phyloP scores from a whole-genome alignment of 164 flowering plant genomes.

The Kalanchoe fedtschenkoi region DNA sequence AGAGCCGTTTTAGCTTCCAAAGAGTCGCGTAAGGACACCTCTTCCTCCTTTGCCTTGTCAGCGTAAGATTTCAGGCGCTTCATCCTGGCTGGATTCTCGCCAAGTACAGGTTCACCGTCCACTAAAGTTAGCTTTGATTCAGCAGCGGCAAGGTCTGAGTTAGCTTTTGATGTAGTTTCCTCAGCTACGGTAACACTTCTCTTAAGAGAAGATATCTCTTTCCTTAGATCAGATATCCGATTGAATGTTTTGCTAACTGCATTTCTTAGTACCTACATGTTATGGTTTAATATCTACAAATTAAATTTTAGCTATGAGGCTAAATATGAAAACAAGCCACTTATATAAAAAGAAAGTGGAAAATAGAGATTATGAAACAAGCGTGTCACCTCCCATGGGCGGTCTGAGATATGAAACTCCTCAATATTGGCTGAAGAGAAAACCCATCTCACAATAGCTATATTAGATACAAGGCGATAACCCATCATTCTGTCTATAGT shows the following conservation, averaged over 20 bases:
- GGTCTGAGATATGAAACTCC: slow-evolving; percentile 77
- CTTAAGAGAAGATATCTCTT: slow-evolving; percentile 59
- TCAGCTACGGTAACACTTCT: slow-evolving; percentile 47
- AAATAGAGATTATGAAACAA: neutral
- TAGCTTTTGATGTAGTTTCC: slow-evolving; percentile 49
- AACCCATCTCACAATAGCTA: slow-evolving; percentile 89
- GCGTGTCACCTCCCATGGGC: slow-evolving; percentile 77
- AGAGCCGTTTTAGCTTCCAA: slow-evolving; percentile 92
- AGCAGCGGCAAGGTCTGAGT: slow-evolving; percentile 61
- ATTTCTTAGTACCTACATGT: slow-evolving; percentile 71
- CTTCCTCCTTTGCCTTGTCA: slow-evolving; percentile 62
- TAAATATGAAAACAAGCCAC: neutral
- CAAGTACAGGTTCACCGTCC: slow-evolving; percentile 88
- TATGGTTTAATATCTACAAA: neutral
- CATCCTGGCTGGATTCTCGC: slow-evolving; percentile 71
- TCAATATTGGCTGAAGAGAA: slow-evolving; percentile 67
- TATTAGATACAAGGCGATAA: slow-evolving; percentile 80
- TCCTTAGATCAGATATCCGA: slow-evolving; percentile 78
- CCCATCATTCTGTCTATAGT: slow-evolving; percentile 99
- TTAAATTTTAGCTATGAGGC: neutral
- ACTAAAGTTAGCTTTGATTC: slow-evolving; percentile 74
- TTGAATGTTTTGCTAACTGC: slow-evolving; percentile 79
- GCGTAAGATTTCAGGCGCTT: slow-evolving; percentile 62
- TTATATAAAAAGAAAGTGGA: neutral
- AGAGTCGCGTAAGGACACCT: slow-evolving; percentile 52